Base-by-base conservation (phyloP, 2,329 filamentous ascomycete genomes). In the Microascus cirrosus region DNA sequence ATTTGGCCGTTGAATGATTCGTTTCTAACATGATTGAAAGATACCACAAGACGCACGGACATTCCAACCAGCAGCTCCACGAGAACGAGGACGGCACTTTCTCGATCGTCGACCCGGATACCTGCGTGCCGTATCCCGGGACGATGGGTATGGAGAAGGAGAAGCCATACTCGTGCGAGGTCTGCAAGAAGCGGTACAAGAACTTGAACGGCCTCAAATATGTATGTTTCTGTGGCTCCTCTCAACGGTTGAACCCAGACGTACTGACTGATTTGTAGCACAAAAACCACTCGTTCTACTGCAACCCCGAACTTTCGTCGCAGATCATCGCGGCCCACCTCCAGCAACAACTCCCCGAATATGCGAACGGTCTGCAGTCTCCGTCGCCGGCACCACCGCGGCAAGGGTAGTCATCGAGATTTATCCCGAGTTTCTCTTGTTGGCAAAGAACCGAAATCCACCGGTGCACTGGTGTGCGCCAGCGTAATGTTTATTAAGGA, bases 131-230 rank as follows among this genome's bases (percentile, higher is more conserved):
- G 0, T 99, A 97, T 63, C 94, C 94, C 0, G 94, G 94, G 35
- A 97, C 94, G 1, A 78, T 96, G 39, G 94, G 94, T n/a, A 99
- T 99, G 94, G 94, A 99, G 74, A 99, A 97, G 71, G 93, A 97
- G 76, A 99, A 99, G 77, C 94, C 94, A 2, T 97, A 97, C 71
- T 92, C 92, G 68, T 99, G 94, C 71, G 92, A 97, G 63, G 87
- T 91, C 12, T 99, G 94, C 69, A 92, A 93, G 66, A 99, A 99
- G 77, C 88, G 94, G 56, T 99, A 99, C 76, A 99, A 99, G 84
- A 99, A 99, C 69, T 73, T 99, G 61, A 99, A 99, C 72, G 94
- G 94, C 7, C 82, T 99, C 61, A 99, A 99, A 84, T 99, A 99
- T 69, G 83, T 86, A 73, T 73, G 83, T 74, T 45, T 12, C 34